phyloP scores from a whole-genome alignment of 495 filamentous ascomycete species.

The Friedmanniomyces endolithicus region DNA sequence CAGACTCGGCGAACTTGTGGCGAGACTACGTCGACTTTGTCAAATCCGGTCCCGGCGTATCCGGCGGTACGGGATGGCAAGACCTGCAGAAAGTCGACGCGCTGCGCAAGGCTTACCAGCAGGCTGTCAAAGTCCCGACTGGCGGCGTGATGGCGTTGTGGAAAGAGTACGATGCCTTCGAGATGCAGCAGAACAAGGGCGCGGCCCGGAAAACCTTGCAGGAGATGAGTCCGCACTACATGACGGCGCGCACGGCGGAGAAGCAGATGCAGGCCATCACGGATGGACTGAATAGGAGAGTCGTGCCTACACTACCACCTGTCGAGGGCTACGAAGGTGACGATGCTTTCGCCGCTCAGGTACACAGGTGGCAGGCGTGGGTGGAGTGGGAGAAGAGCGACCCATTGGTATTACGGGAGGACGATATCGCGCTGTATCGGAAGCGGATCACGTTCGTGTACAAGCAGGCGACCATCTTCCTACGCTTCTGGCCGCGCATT shows the following conservation, averaged over 20 bases:
- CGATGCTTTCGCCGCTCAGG: slow-evolving; percentile 69
- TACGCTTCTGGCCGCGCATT: slow-evolving; percentile 85
- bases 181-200: slow-evolving; percentile 81
- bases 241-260: slow-evolving; percentile 80
- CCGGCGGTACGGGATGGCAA: slow-evolving; percentile 82
- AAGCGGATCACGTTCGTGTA: slow-evolving; percentile 76
- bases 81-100: slow-evolving; percentile 96
- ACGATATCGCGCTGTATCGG: slow-evolving; percentile 60
- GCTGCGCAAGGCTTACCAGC: slow-evolving; percentile 80
- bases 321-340: slow-evolving; percentile 77
- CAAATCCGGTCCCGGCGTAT: slow-evolving; percentile 65
- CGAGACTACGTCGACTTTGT: slow-evolving; percentile 85
- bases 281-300: slow-evolving; percentile 60
- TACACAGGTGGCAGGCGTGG: slow-evolving; percentile 89
- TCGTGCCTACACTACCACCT: slow-evolving; percentile 68
- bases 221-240: slow-evolving; percentile 79
- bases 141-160: slow-evolving; percentile 67
- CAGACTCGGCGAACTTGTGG: slow-evolving; percentile 85
- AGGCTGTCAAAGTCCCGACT: slow-evolving; percentile 72
- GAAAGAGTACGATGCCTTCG: slow-evolving; percentile 96
- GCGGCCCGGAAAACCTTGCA: slow-evolving; percentile 87
- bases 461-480: slow-evolving; percentile 85
- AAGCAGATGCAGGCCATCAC: slow-evolving; percentile 77
- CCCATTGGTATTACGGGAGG: slow-evolving; percentile 67
- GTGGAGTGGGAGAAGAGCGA: slow-evolving; percentile 89